A percentile compares a stretch with the other conserved stretches of the same genome.
These are phyloP conservation scores for Fremontodendron californicum DNA, from an alignment of 345 rosid genomes.

Conservation along the genomic window DNA sequence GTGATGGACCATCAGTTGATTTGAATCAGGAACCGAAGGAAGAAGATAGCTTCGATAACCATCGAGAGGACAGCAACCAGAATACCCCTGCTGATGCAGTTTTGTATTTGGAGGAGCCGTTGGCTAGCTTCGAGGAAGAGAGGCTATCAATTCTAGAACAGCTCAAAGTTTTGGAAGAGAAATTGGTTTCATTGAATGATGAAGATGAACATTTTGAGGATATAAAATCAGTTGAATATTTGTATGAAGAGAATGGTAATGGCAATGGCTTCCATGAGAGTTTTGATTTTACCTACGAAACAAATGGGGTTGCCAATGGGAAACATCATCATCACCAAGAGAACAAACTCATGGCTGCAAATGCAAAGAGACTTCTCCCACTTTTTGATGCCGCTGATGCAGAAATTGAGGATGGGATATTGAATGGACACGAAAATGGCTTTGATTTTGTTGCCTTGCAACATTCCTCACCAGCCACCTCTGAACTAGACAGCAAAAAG, in stretches of 20 bases:
- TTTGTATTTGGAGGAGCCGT: constrained; percentile 66
- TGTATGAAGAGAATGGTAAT: constrained; percentile 38
- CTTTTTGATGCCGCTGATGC: constrained; percentile 64
- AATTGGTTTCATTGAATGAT: constrained; percentile 48
- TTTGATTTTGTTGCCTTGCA: constrained; percentile 24
- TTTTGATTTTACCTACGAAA: constrained; percentile 24
- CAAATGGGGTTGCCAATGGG: constrained; percentile 50
- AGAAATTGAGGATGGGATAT: constrained; percentile 45
- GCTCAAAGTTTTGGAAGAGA: constrained; percentile 86
- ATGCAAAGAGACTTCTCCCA: constrained; percentile 87
- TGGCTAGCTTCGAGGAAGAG: constrained; percentile 75
- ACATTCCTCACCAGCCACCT: constrained; percentile 26
- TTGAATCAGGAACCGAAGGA: constrained; percentile 44
- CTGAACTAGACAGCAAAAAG: constrained; percentile 34
- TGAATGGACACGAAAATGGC: constrained; percentile 31
- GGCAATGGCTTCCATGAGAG: constrained; percentile 41
- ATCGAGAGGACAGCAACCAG: constrained; percentile 31
- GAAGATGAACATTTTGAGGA: constrained; percentile 58
- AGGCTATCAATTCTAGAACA: constrained; percentile 81
- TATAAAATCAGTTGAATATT: constrained; percentile 34
- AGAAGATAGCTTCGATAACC: constrained; percentile 30
- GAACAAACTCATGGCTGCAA: constrained; percentile 34
- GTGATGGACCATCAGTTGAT: constrained; percentile 53
- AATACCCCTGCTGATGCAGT: constrained; percentile 73
- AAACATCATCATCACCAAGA: constrained; percentile 36